Base-by-base conservation (phyloP, 352 stramenopile species). In the Phytophthora pinifolia region DNA sequence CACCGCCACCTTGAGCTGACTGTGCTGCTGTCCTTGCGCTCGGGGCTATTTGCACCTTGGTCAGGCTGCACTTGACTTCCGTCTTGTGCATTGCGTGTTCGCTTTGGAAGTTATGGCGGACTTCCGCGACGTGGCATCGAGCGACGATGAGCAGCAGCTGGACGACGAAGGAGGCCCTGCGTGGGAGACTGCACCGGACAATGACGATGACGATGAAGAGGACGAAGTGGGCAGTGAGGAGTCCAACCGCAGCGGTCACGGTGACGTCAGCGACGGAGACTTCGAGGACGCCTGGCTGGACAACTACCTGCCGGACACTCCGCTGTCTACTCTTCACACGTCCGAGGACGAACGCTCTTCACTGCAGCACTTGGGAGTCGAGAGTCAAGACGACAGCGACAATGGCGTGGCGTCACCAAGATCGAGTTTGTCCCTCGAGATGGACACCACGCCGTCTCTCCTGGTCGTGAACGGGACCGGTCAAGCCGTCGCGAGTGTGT, bases 241-340 rank as follows among this genome's bases (percentile, higher is more conserved):
- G 6, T 57, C 36, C 6, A 49, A n/a, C 9, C 33, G 46, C n/a
- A 44, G 39, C 30, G 50, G 50, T 10, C 45, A 59, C 3, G 55
- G 67, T 0, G 65, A 74, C 2, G 20, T 15, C 29, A 70, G 59
- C 35, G 51, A 63, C 33, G 60, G 61, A 7, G 60, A 75, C 31
- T 77, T 75, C n/a, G 64, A 71, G 22, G 65, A 74, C 43, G 59
- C 59, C 8, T 79, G 70, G 66, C 38, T 73, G 4, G 70, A 76
- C 10, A 59, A 79, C 54, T 79, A 73, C 34, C 37, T 78, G 14
- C 42, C 50, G 7, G 62, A 57, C 15, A 36, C 31, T 7, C 18
- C 49, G 12, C 4, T 46, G 18, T 39, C 57, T 22, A 34, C 3
- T 17, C 17, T 35, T 17, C 12, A 55, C n/a, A 44, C 30, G 1